A percentile compares a stretch with the other conserved stretches of the same genome.
Conservation (phyloP, 148 eudicot species). For the Limonium bicolor region DNA sequence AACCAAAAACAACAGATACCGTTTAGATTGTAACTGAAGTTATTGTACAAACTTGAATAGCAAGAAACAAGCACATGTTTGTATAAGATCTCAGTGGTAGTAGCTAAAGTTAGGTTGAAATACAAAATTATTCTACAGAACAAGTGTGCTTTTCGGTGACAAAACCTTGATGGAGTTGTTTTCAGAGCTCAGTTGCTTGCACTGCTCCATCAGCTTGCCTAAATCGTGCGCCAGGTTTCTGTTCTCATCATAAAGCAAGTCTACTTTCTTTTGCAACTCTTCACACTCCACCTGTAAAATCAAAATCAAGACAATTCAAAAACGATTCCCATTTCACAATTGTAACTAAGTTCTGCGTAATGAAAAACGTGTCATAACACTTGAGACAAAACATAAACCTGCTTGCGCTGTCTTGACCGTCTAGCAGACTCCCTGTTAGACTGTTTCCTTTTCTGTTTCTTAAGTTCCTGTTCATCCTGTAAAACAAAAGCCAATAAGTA, state of each 20-base stretch:
- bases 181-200: constrained; percentile 61
- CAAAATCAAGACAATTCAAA: background rate
- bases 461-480: constrained; percentile 87
- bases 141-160: background rate
- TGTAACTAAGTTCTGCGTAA: background rate
- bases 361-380: background rate
- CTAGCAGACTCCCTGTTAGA: constrained; percentile 97
- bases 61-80: background rate
- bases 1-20: background rate
- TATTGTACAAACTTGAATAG: background rate
- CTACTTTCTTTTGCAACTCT: constrained; percentile 68
- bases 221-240: constrained; percentile 52
- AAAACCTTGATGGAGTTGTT: constrained; percentile 58
- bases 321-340: background rate
- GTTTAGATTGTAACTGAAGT: background rate
- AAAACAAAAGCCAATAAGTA: constrained; percentile 1
- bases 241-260: constrained; percentile 44
- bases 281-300: constrained; percentile 71
- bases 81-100: background rate
- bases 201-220: constrained; percentile 51
- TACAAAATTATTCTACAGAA: background rate
- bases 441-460: constrained; percentile 85
- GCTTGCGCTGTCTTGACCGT: constrained; percentile 90
- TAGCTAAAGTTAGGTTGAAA: background rate
- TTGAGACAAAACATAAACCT: constrained; percentile 25